These are phyloP conservation scores for Cutaneotrichosporon mucoides DNA, from an alignment of 1,284 basidiomycete species.

Conservation along the genomic window DNA sequence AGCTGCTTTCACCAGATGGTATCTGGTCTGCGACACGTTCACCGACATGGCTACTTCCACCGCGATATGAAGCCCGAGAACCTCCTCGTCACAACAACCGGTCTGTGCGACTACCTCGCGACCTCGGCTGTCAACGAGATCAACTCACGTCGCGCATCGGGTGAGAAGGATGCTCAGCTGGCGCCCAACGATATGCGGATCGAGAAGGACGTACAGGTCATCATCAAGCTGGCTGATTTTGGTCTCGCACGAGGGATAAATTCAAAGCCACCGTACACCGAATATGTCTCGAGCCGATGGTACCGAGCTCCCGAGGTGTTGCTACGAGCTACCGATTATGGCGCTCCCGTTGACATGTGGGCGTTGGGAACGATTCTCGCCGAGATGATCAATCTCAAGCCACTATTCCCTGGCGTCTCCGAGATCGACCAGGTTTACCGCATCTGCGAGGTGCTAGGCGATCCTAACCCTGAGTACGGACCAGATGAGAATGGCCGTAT, in stretches of 20 bases:
- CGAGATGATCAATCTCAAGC: slow-evolving; percentile 90
- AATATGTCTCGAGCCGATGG: slow-evolving; percentile 98
- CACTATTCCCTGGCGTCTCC: slow-evolving; percentile 94
- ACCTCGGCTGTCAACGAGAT: slow-evolving; percentile 32
- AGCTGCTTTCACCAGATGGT: slow-evolving; percentile 94
- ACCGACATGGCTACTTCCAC: slow-evolving; percentile 91
- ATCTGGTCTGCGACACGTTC: slow-evolving; percentile 86
- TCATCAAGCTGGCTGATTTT: slow-evolving; percentile 98
- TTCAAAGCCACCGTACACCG: slow-evolving; percentile 79
- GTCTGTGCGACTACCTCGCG: slow-evolving; percentile 88
- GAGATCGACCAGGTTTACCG: slow-evolving; percentile 89
- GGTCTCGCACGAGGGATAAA: slow-evolving; percentile 88
- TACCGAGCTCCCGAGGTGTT: slow-evolving; percentile 98
- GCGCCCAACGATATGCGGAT: slow-evolving; percentile 4
- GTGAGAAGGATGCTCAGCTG: neutral
- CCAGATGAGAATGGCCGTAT: slow-evolving; percentile 64
- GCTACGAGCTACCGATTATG: slow-evolving; percentile 84
- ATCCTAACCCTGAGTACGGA: slow-evolving; percentile 80
- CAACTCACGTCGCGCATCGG: slow-evolving; percentile 24
- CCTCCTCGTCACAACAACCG: slow-evolving; percentile 98
- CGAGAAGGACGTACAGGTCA: slow-evolving; percentile 92
- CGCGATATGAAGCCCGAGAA: slow-evolving; percentile 99
- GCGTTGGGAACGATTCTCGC: slow-evolving; percentile 97
- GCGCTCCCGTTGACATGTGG: slow-evolving; percentile 99
- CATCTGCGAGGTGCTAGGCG: slow-evolving; percentile 86